Evolutionary conservation across 495 filamentous ascomycete species (phyloP), one percentile per base, ranked within the genome.

Genomic region (Thozetella sp.): DNA sequence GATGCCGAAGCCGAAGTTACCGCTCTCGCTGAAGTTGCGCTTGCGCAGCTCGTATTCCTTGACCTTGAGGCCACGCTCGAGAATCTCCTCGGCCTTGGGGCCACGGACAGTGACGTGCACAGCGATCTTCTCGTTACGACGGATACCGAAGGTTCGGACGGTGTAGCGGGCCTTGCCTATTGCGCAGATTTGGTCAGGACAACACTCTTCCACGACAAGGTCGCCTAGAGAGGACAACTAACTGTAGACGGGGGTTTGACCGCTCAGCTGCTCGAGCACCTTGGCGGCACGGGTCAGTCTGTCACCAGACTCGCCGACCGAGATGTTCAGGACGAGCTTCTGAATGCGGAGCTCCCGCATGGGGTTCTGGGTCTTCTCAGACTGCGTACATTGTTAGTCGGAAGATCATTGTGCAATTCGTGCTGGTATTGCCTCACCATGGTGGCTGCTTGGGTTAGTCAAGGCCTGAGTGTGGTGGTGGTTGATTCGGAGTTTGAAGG

Each of bases 241-340:
- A 93, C 90, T 93, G 91, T 99, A 99, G 80, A 99, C 96, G 58
- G 96, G 96, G 71, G 96, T 99, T 86, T 99, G 96, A 91, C 96
- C 96, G 77, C 86, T 90, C 75, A 99, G 86, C 87, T 99, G 96
- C 83, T 99, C 96, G 66, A 99, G 86, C 88, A 99, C 96, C 87
- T 99, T 99, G 72, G 96, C 96, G 71, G 96, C 96, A 86, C 96
- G 90, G 70, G 96, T 99, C 74, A 99, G 89, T 89, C 96, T 96
- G 81, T 99, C 96, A 89, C 96, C 96, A 87, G 96, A 98, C 86
- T 99, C 96, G 82, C 96, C 96, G 77, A 99, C 96, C 60, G 90
- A 97, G 86, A 99, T 99, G 88, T 99, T 99, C 75, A 99, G 93
- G 77, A 98, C 95, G 81, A 99, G 92, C 87, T 99, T 99, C 83